Evolutionary conservation across 2,329 filamentous ascomycete genomes (phyloP), one percentile per base, ranked within the genome.

Genomic region (Plectosphaerella sp.): DNA sequence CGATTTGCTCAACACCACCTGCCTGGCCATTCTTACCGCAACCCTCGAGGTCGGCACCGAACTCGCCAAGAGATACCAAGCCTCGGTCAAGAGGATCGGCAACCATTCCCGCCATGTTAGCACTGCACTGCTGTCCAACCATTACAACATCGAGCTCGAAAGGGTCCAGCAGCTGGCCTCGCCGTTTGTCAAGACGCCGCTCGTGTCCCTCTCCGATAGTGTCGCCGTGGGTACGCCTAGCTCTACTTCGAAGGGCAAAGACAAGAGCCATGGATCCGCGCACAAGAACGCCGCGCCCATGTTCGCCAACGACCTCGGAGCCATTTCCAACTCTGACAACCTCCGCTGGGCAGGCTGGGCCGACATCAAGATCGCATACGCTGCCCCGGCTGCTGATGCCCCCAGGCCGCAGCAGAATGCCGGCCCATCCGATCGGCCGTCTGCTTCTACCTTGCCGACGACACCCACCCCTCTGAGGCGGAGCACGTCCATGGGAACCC

Each of bases 11-110:
- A 90, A 97, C 69, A 93, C 89, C 45, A 93, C 90, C 3, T 92
- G 88, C 22, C 78, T 93, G 52, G 82, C 85, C 25, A 79, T 99
- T 47, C 78, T 99, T 50, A 84, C 88, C 63, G 81, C 82, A 28
- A 88, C 91, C 9, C 80, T 99, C 42, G 85, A 89, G 57, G 83
- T 99, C 54, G 86, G 87, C 28, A 85, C 93, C 41, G 89, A 93
- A 66, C 78, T 99, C 55, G 93, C 94, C 12, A 90, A 97, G 71
- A 84, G 94, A 61, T 99, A 97, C 61, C 88, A 96, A 68, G 91
- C 89, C 10, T 91, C 91, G 16, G 86, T 94, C 55, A 91, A 92
- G 69, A 85, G 91, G 24, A 77, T 87, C 49, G 76, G 79, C n/a
- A 82, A 82, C 54, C 77, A 84, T 14, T 80, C 78, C 24, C 81